Base-by-base conservation (phyloP, 2,329 filamentous ascomycete species). In the Stagonosporopsis cucurbitacearum region DNA sequence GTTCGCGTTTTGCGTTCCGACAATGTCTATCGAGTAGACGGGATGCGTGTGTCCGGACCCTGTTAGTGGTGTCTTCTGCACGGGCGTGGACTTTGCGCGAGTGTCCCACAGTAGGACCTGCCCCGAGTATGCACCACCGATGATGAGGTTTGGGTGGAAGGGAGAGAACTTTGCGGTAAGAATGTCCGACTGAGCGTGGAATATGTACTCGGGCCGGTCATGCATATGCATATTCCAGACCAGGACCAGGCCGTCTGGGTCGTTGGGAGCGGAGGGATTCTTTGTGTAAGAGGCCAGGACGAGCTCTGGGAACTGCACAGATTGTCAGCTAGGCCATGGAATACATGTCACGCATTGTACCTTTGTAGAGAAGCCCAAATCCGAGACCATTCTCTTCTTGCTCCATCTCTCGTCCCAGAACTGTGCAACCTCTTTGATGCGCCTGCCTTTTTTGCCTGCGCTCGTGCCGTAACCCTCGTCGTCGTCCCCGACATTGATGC, bases 31-130 rank as follows among this genome's bases (percentile, higher is more conserved):
- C 35, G 90, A 92, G 80, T 99, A 99, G 61, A 99, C 90, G 0
- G 95, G 95, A 71, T 99, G 95, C 7, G 95, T 96, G 75, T 99
- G 95, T 13, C 95, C 93, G 13, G 91, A 93, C 45, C 95, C 94
- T 6, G 94, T 98, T 35, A 99, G 82, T 0, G 95, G 95, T 1
- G 95, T 99, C 78, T 96, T 97, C 69, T 97, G 93, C 6, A 98
- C 92, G 0, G 96, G 94, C 17, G 84, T 79, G 12, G 82, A 87
- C 17, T 92, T 90, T 48, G 92, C 90, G 61, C 95, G 89, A 11
- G 92, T 99, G 72, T 99, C 96, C 95, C 95, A 99, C 17, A 99
- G 84, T 42, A 98, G 85, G 15, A 99, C 92, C 77, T 99, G 96
- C 6, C 95, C 95, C 57, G 91, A 96, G 78, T 99, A 99, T 32